A percentile compares a stretch with the other conserved stretches of the same genome.
These are phyloP conservation scores for Scortechinia acanthostroma DNA, from an alignment of 2,329 filamentous ascomycete species.

Conservation along the genomic window DNA sequence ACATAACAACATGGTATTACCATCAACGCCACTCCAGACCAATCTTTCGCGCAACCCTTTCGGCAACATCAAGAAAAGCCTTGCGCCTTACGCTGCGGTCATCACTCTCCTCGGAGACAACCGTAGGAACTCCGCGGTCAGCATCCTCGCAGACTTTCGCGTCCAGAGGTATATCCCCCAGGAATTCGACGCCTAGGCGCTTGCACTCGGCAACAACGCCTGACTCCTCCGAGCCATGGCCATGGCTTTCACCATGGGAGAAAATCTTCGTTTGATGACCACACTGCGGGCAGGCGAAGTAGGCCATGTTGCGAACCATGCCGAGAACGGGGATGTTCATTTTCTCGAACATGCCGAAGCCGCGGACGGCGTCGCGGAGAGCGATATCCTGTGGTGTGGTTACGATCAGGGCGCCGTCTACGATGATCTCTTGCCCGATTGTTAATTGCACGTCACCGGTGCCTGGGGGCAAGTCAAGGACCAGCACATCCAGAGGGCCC, in stretches of 20 bases:
- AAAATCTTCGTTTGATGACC: constrained; percentile 70
- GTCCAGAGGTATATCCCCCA: constrained; percentile 86
- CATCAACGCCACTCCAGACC: constrained; percentile 7
- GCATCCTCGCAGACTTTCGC: constrained; percentile 80
- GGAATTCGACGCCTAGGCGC: constrained; percentile 68
- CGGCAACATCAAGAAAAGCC: constrained; percentile 68
- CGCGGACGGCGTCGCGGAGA: constrained; percentile 83
- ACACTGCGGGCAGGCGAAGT: constrained; percentile 77
- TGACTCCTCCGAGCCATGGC: background rate
- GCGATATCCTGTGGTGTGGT: constrained; percentile 91
- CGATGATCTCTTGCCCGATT: constrained; percentile 87
- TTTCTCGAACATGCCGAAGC: constrained; percentile 86
- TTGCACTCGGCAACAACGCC: constrained; percentile 61
- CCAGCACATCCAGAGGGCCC: constrained; percentile 79
- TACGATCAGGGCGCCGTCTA: constrained; percentile 81
- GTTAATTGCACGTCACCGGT: constrained; percentile 94
- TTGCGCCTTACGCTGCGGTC: constrained; percentile 53
- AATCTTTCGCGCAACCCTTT: constrained; percentile 38
- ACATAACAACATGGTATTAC: no score
- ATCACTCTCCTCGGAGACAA: constrained; percentile 71
- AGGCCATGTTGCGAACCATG: constrained; percentile 85
- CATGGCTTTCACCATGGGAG: constrained; percentile 43
- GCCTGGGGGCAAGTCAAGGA: constrained; percentile 86
- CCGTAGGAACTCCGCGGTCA: constrained; percentile 79
- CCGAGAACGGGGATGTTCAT: constrained; percentile 76